These are phyloP conservation scores for Penicillium thymicola DNA, from an alignment of 2,329 filamentous ascomycete species.

Conservation along the genomic window DNA sequence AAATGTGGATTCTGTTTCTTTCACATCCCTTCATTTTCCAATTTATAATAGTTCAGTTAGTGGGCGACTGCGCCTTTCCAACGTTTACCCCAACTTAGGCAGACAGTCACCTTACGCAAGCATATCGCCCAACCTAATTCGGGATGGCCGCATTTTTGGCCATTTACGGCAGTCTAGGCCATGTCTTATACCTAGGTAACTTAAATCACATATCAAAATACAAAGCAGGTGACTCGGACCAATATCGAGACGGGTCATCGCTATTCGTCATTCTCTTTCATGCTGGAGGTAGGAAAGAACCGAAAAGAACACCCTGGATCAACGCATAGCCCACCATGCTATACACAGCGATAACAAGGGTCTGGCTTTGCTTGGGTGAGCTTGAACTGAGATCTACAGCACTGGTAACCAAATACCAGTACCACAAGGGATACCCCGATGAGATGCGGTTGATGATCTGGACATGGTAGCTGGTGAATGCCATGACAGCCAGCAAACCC, in stretches of 20 bases:
- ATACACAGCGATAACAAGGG: constrained; percentile 47
- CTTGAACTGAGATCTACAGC: constrained; percentile 22
- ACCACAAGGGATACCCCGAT: constrained; percentile 87
- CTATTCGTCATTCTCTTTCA: constrained; percentile 1
- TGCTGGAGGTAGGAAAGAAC: constrained; percentile 87
- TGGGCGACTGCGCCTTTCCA: constrained; percentile 1
- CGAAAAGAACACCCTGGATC: constrained; percentile 79
- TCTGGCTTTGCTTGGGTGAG: constrained; percentile 18
- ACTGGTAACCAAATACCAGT: constrained; percentile 67
- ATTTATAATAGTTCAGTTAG: not conserved
- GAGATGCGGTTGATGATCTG: constrained; percentile 90
- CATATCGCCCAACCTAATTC: constrained; percentile 5
- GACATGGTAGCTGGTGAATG: constrained; percentile 80
- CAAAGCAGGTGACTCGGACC: not conserved
- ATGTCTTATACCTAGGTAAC: not conserved
- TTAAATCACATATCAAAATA: not conserved
- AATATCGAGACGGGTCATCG: not conserved
- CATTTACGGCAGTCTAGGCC: not conserved
- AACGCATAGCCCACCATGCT: constrained; percentile 79
- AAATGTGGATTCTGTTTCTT: not conserved
- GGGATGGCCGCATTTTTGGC: constrained; percentile 4
- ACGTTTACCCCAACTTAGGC: constrained; percentile 14
- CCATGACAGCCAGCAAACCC: constrained; percentile 65
- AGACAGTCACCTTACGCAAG: constrained; percentile 20
- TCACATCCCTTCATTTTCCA: not conserved